A percentile compares a stretch with the other conserved stretches of the same genome.
phyloP scores from a whole-genome alignment of 495 filamentous ascomycete species.

The Astrocystis sublimbata region DNA sequence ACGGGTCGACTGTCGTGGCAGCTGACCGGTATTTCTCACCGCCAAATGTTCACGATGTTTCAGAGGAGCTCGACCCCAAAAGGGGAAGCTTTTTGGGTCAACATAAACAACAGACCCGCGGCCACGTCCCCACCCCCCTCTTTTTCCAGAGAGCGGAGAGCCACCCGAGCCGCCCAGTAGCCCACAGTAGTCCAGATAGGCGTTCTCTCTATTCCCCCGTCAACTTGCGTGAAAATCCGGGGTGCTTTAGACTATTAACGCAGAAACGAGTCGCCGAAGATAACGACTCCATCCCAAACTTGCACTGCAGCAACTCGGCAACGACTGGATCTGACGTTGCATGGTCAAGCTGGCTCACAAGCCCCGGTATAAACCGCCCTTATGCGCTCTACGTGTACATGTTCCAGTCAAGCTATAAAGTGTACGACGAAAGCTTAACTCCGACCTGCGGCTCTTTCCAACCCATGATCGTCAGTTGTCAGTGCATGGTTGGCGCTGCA shows the following conservation, averaged over 20 bases:
- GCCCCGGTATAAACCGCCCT: not conserved
- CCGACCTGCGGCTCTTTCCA: conserved; percentile 16
- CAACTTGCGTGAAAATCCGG: conserved; percentile 5
- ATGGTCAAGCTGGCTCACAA: not conserved
- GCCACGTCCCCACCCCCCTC: not conserved
- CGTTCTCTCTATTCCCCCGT: not conserved
- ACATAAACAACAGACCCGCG: conserved; percentile 1
- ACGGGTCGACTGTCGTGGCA: not conserved
- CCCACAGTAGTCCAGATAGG: not conserved
- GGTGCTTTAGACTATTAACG: conserved; percentile 8
- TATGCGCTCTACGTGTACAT: not conserved
- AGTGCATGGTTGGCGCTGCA: conserved; percentile 2
- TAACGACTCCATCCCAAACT: not conserved
- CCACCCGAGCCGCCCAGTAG: too few species aligned
- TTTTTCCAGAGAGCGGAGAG: not conserved
- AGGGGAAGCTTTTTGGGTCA: conserved; percentile 1
- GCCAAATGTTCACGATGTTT: conserved; percentile 16
- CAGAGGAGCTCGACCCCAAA: conserved; percentile 5
- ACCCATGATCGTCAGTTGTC: not conserved
- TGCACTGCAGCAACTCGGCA: not conserved
- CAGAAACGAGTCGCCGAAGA: conserved; percentile 2
- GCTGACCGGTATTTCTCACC: conserved; percentile 6
- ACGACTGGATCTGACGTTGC: too few species aligned
- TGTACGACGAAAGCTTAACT: not conserved
- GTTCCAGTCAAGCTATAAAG: not conserved